Evolutionary conservation across 208 protist genomes (phyloP).

Genomic region (Leptomonas pyrrhocoris): DNA sequence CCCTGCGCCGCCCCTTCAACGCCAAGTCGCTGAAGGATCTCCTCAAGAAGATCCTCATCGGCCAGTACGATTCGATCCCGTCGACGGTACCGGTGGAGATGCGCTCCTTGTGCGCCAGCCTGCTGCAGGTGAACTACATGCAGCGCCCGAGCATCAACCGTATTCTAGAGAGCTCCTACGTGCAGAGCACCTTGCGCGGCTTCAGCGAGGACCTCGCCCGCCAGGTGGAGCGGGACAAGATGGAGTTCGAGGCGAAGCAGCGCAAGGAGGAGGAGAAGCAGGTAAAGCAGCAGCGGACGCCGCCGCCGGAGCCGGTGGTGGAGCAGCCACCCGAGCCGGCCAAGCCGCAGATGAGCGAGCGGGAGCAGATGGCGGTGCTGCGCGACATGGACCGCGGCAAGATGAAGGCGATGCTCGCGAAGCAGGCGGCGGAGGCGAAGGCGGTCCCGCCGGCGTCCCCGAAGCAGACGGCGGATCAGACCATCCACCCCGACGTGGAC

Average conservation of each 20-base stretch:
- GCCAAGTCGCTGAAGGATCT: constrained; percentile 89
- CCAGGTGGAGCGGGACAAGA: constrained; percentile 85
- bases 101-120: constrained; percentile 72
- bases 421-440: constrained; percentile 55
- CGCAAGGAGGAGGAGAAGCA: constrained; percentile 25
- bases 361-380: constrained; percentile 90
- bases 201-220: constrained; percentile 86
- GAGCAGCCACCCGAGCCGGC: constrained; percentile 25
- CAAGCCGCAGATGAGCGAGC: constrained; percentile 67
- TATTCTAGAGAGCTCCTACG: constrained; percentile 85
- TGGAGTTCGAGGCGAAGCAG: constrained; percentile 74
- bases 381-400: constrained; percentile 86
- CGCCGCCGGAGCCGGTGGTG: not conserved
- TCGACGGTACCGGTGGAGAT: constrained; percentile 76
- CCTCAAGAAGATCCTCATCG: constrained; percentile 90
- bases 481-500: constrained; percentile 70
- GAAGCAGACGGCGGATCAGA: constrained; percentile 16
- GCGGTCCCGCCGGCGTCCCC: constrained; percentile 10
- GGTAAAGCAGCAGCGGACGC: constrained; percentile 5
- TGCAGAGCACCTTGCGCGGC: constrained; percentile 77
- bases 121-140: constrained; percentile 83
- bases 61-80: constrained; percentile 89
- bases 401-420: constrained; percentile 85
- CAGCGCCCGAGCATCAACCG: constrained; percentile 90
- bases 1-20: constrained; percentile 90